Evolutionary conservation across 768 basidiomycete species (phyloP).

Genomic region (Rhodotorula graminis): DNA sequence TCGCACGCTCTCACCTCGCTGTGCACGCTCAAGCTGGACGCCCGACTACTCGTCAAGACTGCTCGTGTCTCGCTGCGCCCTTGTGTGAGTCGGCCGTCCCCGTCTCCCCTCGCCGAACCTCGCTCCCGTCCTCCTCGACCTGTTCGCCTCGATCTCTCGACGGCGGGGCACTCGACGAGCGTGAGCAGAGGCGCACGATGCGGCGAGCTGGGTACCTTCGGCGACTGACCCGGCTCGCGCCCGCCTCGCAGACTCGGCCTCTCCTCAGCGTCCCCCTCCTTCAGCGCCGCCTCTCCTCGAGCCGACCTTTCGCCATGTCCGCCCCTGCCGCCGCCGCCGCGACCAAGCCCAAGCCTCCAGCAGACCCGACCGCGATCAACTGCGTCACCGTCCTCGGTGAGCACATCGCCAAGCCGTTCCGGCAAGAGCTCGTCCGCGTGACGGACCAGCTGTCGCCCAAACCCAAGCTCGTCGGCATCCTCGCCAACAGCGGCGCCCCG

Average conservation of each 20-base stretch:
- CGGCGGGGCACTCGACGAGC: too few species aligned
- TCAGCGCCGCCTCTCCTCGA: slow-evolving; percentile 53
- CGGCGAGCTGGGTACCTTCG: too few species aligned
- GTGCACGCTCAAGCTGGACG: too few species aligned
- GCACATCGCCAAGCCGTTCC: slow-evolving; percentile 65
- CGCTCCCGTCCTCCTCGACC: too few species aligned
- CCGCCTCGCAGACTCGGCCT: slow-evolving; percentile 43
- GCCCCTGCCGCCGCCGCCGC: slow-evolving; percentile 55
- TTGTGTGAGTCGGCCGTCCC: too few species aligned
- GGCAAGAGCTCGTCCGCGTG: slow-evolving; percentile 59
- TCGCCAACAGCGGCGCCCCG: slow-evolving; percentile 75
- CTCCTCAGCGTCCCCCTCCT: slow-evolving; percentile 16
- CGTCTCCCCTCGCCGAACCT: too few species aligned
- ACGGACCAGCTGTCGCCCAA: slow-evolving; percentile 35
- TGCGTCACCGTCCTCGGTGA: slow-evolving; percentile 53
- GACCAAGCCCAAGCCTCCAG: too few species aligned
- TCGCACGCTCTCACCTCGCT: too few species aligned
- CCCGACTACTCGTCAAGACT: too few species aligned
- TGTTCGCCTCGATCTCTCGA: too few species aligned
- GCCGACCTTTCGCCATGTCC: slow-evolving; percentile 63
- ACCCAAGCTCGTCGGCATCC: slow-evolving; percentile 83
- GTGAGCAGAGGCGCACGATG: too few species aligned
- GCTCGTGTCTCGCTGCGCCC: too few species aligned
- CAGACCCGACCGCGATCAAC: slow-evolving; percentile 50
- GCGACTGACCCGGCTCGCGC: neutral